Evolutionary conservation across 805 yeast genomes (phyloP).

Genomic region (Metschnikowia colocasiae): DNA sequence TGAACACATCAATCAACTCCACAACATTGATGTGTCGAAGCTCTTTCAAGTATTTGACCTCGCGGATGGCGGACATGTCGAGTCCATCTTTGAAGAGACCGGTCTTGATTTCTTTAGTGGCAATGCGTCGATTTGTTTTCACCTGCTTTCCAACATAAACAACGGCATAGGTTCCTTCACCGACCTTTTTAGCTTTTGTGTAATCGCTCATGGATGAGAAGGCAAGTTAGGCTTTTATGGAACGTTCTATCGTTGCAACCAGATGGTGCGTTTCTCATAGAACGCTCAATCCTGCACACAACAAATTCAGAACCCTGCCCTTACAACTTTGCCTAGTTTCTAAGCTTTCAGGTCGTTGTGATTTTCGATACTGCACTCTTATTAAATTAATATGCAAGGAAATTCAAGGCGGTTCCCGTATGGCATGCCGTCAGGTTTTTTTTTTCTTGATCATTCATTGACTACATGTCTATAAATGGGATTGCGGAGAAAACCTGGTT

Average conservation of each 20-base stretch:
- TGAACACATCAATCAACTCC: conserved; percentile 81
- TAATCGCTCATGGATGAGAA: conserved; percentile 17
- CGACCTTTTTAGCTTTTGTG: conserved; percentile 76
- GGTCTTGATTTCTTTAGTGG: conserved; percentile 93
- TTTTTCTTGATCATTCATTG: no score
- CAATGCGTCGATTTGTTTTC: conserved; percentile 57
- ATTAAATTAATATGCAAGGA: no score
- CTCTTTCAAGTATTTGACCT: conserved; percentile 84
- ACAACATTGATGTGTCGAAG: conserved; percentile 73
- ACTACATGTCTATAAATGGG: no score
- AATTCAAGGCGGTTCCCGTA: no score
- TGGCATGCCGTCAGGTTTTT: no score
- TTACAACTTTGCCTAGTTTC: not conserved
- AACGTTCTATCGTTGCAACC: not conserved
- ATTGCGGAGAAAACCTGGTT: no score
- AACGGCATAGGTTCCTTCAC: conserved; percentile 99
- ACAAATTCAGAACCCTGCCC: not conserved
- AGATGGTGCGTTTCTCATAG: not conserved
- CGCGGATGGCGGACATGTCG: conserved; percentile 96
- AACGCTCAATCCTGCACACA: not conserved
- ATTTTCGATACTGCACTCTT: not conserved
- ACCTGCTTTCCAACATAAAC: conserved; percentile 79
- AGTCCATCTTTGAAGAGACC: conserved; percentile 93
- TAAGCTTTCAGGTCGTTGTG: not conserved
- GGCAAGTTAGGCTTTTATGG: not conserved